Percentiles rank a stretch among this genome's conserved stretches.
phyloP scores from a whole-genome alignment of 306 rosid species.

The Castanospermum australe region DNA sequence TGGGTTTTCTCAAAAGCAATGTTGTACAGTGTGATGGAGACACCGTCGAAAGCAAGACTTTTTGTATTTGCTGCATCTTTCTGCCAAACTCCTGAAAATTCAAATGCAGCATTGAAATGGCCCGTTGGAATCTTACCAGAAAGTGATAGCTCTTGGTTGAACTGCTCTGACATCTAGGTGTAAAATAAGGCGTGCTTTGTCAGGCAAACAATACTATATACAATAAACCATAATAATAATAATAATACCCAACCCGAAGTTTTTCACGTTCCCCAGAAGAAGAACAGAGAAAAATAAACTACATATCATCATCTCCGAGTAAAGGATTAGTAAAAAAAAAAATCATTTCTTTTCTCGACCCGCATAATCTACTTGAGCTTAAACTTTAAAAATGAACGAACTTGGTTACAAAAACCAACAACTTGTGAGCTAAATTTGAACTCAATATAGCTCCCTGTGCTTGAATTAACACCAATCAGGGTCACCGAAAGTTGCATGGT shows the following conservation, averaged over 20 bases:
- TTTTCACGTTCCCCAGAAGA: background rate
- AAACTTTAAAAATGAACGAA: background rate
- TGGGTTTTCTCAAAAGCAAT: slow-evolving; percentile 74
- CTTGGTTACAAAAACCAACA: background rate
- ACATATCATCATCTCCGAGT: too few relatives aligned
- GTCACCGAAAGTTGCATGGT: too few relatives aligned
- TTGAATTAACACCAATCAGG: too few relatives aligned
- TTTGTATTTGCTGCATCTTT: slow-evolving; percentile 85
- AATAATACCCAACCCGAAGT: background rate
- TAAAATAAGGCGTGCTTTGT: slow-evolving; percentile 12
- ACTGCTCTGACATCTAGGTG: slow-evolving; percentile 81
- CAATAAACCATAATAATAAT: too few relatives aligned
- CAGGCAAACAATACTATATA: background rate
- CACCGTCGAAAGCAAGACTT: slow-evolving; percentile 77
- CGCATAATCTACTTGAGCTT: background rate
- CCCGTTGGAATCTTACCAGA: slow-evolving; percentile 87
- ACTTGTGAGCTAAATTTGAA: background rate
- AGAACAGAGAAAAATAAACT: background rate
- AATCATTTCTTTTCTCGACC: background rate
- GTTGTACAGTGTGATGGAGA: slow-evolving; percentile 62
- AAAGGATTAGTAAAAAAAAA: background rate
- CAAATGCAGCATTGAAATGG: slow-evolving; percentile 77
- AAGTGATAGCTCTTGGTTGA: slow-evolving; percentile 75
- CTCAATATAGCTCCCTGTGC: background rate
- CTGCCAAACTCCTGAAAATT: slow-evolving; percentile 74